These are phyloP conservation scores for Lenzites betulinus DNA, from an alignment of 768 basidiomycete genomes.

Conservation along the genomic window DNA sequence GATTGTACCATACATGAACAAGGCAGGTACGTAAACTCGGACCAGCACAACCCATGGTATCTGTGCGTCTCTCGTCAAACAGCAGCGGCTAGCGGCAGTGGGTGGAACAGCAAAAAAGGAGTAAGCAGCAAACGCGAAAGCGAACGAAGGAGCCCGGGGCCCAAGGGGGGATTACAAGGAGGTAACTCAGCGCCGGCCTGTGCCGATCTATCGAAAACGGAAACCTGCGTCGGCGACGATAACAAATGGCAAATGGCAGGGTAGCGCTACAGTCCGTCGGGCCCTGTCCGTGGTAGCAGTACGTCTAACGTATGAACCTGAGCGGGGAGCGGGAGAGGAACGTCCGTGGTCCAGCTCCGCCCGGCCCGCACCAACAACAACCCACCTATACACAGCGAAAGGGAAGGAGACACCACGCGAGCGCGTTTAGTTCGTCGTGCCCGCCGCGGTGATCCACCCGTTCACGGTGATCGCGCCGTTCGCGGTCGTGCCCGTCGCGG, in stretches of 20 bases:
- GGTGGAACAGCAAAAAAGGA: neutral
- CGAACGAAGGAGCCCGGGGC: neutral
- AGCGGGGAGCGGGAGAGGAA: neutral
- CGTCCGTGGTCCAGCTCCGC: constrained; percentile 8
- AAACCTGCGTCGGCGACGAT: constrained; percentile 2
- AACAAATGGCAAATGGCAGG: neutral
- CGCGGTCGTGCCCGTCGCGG: constrained; percentile 42
- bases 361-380: neutral
- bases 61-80: constrained; percentile 4
- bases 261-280: constrained; percentile 4
- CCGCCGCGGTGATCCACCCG: constrained; percentile 39
- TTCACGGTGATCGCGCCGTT: constrained; percentile 47
- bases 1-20: constrained; percentile 7
- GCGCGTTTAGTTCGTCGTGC: neutral
- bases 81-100: neutral
- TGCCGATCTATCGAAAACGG: constrained; percentile 12
- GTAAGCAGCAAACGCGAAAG: neutral
- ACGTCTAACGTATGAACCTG: neutral
- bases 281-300: neutral
- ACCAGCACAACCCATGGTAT: constrained; percentile 8
- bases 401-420: neutral
- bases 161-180: constrained; percentile 7
- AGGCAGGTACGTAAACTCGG: constrained; percentile 7
- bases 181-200: constrained; percentile 2
- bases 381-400: constrained; percentile 1